phyloP scores from a whole-genome alignment of 108 stramenopile genomes.

The Skeletonema potamos region DNA sequence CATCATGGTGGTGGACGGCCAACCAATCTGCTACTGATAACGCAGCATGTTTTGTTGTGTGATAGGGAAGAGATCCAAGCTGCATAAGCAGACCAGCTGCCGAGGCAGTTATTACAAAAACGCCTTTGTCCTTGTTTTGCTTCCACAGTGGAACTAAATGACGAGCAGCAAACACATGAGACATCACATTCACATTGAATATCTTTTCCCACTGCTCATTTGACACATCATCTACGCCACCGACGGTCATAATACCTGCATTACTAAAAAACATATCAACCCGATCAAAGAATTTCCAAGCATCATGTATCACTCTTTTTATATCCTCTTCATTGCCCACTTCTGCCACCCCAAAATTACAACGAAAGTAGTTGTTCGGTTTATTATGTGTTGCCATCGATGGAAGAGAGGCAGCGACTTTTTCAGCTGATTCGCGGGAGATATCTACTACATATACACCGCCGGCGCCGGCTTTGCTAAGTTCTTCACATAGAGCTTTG shows the following conservation, averaged over 20 bases:
- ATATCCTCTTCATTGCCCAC: constrained; percentile 11
- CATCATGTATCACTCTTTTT: not conserved
- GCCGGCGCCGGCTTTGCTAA: constrained; percentile 27
- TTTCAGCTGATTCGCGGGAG: not conserved
- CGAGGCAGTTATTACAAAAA: constrained; percentile 25
- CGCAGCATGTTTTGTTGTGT: constrained; percentile 24
- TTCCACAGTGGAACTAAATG: constrained; percentile 19
- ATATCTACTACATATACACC: constrained; percentile 18
- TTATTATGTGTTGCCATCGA: not conserved
- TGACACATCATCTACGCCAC: constrained; percentile 15
- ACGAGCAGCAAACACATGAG: constrained; percentile 16
- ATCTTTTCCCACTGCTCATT: constrained; percentile 20
- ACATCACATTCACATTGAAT: constrained; percentile 23
- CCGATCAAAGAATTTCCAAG: not conserved
- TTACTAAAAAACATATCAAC: constrained; percentile 18
- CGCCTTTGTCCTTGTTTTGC: not conserved
- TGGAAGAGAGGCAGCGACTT: not conserved
- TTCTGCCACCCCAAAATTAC: constrained; percentile 2
- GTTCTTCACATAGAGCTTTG: constrained; percentile 24
- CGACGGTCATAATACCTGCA: constrained; percentile 11
- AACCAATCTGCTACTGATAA: constrained; percentile 31
- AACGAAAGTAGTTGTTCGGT: constrained; percentile 1
- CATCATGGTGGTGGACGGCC: not conserved
- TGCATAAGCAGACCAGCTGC: constrained; percentile 22
- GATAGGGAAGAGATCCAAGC: constrained; percentile 11